Evolutionary conservation across 306 rosid species (phyloP).

Genomic region (Fragaria ananassa): DNA sequence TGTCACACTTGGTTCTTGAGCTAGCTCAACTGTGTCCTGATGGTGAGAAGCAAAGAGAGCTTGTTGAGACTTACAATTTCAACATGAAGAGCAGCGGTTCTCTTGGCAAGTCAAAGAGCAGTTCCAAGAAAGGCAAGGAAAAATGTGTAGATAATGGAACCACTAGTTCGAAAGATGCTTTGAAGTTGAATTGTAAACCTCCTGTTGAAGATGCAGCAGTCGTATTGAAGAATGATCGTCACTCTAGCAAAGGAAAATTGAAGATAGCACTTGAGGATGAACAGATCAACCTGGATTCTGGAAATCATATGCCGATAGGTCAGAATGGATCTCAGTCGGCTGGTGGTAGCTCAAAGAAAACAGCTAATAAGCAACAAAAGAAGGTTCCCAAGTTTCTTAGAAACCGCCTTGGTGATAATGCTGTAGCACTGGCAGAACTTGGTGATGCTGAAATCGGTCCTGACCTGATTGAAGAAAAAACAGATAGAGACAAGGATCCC

Average conservation of each 20-base stretch:
- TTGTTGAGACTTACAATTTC: conserved; percentile 54
- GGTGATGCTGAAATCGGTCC: conserved; percentile 20
- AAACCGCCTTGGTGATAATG: conserved; percentile 76
- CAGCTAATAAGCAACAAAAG: conserved; percentile 72
- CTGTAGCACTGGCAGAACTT: conserved; percentile 48
- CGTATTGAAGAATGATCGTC: conserved; percentile 53
- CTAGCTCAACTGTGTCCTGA: conserved; percentile 85
- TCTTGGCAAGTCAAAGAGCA: conserved; percentile 28
- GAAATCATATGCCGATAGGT: conserved; percentile 35
- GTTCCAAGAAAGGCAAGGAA: conserved; percentile 72
- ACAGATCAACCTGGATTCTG: conserved; percentile 30
- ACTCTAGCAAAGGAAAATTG: conserved; percentile 44
- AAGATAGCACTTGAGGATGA: conserved; percentile 38
- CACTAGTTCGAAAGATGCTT: conserved; percentile 37
- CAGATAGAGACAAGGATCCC: conserved; percentile 33
- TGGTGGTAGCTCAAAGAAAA: conserved; percentile 41
- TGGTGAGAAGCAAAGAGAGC: conserved; percentile 69
- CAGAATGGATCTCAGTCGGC: conserved; percentile 34
- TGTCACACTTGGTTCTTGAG: conserved; percentile 77
- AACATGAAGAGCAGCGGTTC: conserved; percentile 42
- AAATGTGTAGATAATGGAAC: conserved; percentile 42
- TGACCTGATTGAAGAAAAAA: conserved; percentile 31
- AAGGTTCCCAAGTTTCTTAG: conserved; percentile 70
- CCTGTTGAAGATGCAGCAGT: conserved; percentile 52
- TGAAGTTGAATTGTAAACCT: conserved; percentile 54